Percentiles rank a stretch among this genome's conserved stretches.
Conservation (phyloP, 768 basidiomycete species). For the Collybiopsis confluens region DNA sequence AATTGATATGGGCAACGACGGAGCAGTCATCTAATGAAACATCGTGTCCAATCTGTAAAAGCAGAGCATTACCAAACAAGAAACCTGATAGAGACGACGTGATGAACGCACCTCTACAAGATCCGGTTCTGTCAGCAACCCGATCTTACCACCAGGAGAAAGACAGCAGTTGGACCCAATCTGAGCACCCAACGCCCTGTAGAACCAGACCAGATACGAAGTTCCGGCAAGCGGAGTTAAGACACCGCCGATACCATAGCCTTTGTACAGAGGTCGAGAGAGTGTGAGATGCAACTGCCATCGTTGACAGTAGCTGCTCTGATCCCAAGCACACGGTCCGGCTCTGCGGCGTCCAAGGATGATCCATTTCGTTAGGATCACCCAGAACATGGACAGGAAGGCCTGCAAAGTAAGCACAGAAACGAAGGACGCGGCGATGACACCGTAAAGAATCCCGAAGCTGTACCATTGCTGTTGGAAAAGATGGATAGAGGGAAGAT, state of each 20-base stretch:
- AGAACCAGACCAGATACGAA: constrained; percentile 41
- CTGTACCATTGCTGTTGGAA: constrained; percentile 35
- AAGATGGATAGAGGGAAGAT: constrained; percentile 25
- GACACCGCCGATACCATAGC: constrained; percentile 38
- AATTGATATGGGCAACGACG: constrained; percentile 45
- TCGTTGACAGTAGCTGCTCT: constrained; percentile 43
- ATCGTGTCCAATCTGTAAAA: constrained; percentile 33
- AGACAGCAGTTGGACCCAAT: constrained; percentile 39
- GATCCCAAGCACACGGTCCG: constrained; percentile 41
- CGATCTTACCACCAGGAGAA: constrained; percentile 34
- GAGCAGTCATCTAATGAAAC: constrained; percentile 43
- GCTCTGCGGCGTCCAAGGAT: constrained; percentile 35
- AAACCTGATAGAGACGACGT: background rate
- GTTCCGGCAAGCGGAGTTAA: constrained; percentile 35
- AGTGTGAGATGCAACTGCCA: constrained; percentile 44
- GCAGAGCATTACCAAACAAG: background rate
- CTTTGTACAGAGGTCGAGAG: constrained; percentile 32
- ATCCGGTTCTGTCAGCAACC: constrained; percentile 46
- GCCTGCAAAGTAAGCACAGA: constrained; percentile 34
- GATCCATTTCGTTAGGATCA: constrained; percentile 39
- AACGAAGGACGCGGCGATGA: constrained; percentile 35
- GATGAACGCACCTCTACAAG: constrained; percentile 30
- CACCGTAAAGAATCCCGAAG: constrained; percentile 33
- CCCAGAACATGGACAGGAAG: constrained; percentile 32
- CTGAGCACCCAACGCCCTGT: constrained; percentile 38